phyloP scores from a whole-genome alignment of 352 stramenopile species.

The Halophytophthora polymorphica region DNA sequence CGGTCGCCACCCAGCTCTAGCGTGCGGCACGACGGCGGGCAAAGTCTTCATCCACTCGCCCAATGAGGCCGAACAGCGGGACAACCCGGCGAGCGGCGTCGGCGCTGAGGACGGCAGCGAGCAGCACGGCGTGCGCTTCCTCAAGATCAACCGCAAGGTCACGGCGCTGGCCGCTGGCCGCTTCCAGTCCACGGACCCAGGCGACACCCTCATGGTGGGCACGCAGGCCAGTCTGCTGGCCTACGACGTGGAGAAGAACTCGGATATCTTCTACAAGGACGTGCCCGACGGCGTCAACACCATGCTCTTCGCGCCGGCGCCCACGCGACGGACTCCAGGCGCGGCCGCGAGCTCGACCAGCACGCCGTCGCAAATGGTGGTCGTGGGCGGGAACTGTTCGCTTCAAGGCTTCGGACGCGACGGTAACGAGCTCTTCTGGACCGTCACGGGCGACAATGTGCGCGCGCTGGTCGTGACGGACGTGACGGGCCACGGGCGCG shows the following conservation, averaged over 20 bases:
- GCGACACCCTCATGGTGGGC: conserved; percentile 86
- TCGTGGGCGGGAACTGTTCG: conserved; percentile 92
- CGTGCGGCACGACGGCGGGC: conserved; percentile 82
- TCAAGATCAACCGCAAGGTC: conserved; percentile 92
- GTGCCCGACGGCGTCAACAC: conserved; percentile 81
- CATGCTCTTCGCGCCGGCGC: conserved; percentile 71
- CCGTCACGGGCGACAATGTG: conserved; percentile 90
- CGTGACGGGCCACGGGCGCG: conserved; percentile 55
- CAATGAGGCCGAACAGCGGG: conserved; percentile 61
- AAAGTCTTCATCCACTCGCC: conserved; percentile 92
- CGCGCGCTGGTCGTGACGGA: conserved; percentile 77
- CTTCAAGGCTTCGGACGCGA: conserved; percentile 84
- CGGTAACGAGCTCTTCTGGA: conserved; percentile 89
- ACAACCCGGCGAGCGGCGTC: conserved; percentile 24
- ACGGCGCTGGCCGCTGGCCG: conserved; percentile 75
- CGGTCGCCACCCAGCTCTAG: conserved; percentile 69
- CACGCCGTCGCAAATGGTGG: conserved; percentile 59
- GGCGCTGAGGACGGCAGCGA: conserved; percentile 10
- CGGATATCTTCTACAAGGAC: conserved; percentile 92
- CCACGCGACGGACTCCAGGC: background rate
- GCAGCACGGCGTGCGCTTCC: conserved; percentile 70
- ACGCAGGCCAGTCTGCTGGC: conserved; percentile 88
- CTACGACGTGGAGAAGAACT: conserved; percentile 93
- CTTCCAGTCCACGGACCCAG: conserved; percentile 49
- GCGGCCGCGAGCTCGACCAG: conserved; percentile 17